A percentile compares a stretch with the other conserved stretches of the same genome.
Evolutionary conservation across 2,329 filamentous ascomycete genomes (phyloP).

Genomic region (Sporothrix mexicana): DNA sequence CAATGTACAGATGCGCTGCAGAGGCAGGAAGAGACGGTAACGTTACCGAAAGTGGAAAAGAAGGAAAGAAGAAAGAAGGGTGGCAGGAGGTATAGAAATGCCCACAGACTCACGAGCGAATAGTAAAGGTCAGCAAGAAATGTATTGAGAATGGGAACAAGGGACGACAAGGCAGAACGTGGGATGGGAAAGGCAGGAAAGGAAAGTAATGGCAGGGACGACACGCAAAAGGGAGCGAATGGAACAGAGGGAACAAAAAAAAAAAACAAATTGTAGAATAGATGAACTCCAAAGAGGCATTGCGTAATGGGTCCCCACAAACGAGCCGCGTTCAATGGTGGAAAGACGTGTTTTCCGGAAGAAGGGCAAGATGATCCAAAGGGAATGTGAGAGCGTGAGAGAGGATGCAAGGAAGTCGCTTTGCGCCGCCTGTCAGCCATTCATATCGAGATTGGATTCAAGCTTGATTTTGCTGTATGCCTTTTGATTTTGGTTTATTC

Average conservation of each 20-base stretch:
- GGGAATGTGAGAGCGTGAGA: neutral
- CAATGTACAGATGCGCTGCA: neutral
- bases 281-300: conserved; percentile 29
- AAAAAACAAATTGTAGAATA: conserved; percentile 10
- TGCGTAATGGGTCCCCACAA: conserved; percentile 28
- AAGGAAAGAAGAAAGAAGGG: neutral
- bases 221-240: neutral
- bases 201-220: neutral
- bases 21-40: conserved; percentile 28
- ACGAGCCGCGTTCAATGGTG: conserved; percentile 18
- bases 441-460: neutral
- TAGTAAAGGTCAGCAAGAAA: neutral
- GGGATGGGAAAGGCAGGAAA: conserved; percentile 11
- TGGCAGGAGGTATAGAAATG: neutral
- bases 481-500: neutral
- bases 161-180: neutral
- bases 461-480: neutral
- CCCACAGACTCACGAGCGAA: neutral
- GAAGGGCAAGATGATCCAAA: neutral
- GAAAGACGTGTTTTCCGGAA: neutral
- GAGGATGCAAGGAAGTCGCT: neutral
- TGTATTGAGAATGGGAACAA: neutral
- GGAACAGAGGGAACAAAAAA: too few species aligned
- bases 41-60: conserved; percentile 30
- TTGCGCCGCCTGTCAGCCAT: conserved; percentile 10